Evolutionary conservation across 352 stramenopile genomes (phyloP), one percentile per base, ranked within the genome.

Genomic region (Aphanomyces invadans): DNA sequence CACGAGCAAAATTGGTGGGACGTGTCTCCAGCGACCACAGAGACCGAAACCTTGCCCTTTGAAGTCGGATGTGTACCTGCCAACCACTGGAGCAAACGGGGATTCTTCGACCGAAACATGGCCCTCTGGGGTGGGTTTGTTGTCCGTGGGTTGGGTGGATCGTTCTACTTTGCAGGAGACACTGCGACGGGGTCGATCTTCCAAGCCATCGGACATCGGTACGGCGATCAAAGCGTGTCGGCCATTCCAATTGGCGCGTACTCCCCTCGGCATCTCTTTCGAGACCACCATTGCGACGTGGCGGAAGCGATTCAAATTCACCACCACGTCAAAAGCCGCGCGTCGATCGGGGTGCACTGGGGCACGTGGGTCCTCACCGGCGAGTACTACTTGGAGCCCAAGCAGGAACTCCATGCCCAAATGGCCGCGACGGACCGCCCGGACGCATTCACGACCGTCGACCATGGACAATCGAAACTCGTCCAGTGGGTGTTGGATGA

Each of bases 161-260:
- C 53, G 4, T 78, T 82, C 63, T 82, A 70, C 44, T 86, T 83
- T 72, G 62, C 71, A 31, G 79, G 79, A 28, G 79, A 88, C 66
- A 82, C 79, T 4, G 79, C 62, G 46, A 59, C 72, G 31, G 89
- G 80, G 62, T 74, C 75, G 32, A 71, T 75, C 65, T 83, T 78
- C 68, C 55, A 73, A 65, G 75, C 80, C 42, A 81, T 86, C 53
- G 74, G 78, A 11, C 65, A 85, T 42, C 62, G 62, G 2, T 74
- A 84, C 26, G 80, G 80, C 23, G 75, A 75, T 17, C 85, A 89
- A 67, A 79, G 89, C 65, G 68, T 89, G 2, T 71, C 75, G 19
- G 72, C 73, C 11, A 82, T 92, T 48, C 83, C 83, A 10, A 92
- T 92, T 71, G 83, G 81, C 42, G 83, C 81, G 10, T 92, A 92